Evolutionary conservation across 208 protist species (phyloP).

Genomic region (Strigomonas culicis): DNA sequence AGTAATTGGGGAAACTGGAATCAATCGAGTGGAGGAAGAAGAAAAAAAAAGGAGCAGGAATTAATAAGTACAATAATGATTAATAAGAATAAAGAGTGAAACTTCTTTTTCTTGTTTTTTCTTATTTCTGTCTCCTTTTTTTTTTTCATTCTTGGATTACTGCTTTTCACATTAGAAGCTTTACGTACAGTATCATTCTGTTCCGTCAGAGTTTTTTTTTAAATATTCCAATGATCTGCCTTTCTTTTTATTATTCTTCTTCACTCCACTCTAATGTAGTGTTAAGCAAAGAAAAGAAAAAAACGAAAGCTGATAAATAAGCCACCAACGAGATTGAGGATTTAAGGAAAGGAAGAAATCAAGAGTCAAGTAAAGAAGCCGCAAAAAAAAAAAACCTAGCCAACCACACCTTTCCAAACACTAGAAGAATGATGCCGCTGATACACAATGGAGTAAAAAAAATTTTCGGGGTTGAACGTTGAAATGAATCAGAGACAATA

Average conservation of each 20-base stretch:
- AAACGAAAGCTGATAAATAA: no score
- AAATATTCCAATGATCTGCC: no score
- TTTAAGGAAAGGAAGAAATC: no score
- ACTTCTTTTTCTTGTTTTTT: not conserved
- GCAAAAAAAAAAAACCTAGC: not conserved
- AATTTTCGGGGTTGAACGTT: no score
- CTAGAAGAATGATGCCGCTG: no score
- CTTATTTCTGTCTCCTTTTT: not conserved
- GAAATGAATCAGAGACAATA: no score
- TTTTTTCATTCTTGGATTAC: not conserved
- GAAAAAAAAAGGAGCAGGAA: not conserved
- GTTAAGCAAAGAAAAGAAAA: not conserved
- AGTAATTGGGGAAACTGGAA: not conserved
- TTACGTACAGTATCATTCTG: slow-evolving; percentile 3
- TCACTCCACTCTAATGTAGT: not conserved
- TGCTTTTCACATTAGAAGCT: not conserved
- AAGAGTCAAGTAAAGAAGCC: no score
- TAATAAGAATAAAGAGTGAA: not conserved
- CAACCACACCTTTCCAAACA: not conserved
- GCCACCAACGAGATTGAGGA: no score
- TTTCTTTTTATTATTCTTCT: not conserved
- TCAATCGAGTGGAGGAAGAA: not conserved
- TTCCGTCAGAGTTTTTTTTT: no score
- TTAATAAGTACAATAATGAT: slow-evolving; percentile 1
- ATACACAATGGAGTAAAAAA: no score